These are phyloP conservation scores for Austroboletus festivus DNA, from an alignment of 768 basidiomycete genomes.

Conservation along the genomic window DNA sequence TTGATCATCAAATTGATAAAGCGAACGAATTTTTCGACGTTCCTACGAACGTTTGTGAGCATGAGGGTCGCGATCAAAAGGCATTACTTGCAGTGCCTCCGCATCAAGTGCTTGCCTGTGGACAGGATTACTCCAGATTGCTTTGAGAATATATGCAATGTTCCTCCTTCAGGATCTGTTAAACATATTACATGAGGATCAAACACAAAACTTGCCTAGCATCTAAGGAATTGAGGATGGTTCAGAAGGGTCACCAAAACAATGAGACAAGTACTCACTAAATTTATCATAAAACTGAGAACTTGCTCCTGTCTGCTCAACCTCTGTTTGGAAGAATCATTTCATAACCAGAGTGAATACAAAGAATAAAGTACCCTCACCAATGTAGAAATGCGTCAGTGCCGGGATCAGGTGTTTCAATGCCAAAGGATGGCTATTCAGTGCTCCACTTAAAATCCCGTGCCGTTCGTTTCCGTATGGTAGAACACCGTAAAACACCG, in stretches of 20 bases:
- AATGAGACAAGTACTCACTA: slow-evolving; percentile 49
- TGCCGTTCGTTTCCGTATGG: slow-evolving; percentile 60
- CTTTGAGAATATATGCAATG: slow-evolving; percentile 83
- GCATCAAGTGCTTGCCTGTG: slow-evolving; percentile 84
- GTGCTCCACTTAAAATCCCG: slow-evolving; percentile 75
- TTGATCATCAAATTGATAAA: slow-evolving; percentile 99
- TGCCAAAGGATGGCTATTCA: slow-evolving; percentile 83
- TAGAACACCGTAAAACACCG: slow-evolving; percentile 70
- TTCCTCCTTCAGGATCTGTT: slow-evolving; percentile 57
- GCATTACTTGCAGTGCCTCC: slow-evolving; percentile 63
- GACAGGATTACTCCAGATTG: slow-evolving; percentile 86
- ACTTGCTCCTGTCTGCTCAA: slow-evolving; percentile 95
- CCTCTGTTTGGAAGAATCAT: slow-evolving; percentile 53
- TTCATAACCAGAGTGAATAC: background rate
- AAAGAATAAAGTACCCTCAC: slow-evolving; percentile 39
- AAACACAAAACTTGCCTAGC: slow-evolving; percentile 40
- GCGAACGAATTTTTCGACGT: slow-evolving; percentile 89
- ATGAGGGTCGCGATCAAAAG: background rate
- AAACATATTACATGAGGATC: slow-evolving; percentile 1
- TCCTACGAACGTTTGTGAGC: slow-evolving; percentile 40
- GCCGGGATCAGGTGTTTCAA: slow-evolving; percentile 87
- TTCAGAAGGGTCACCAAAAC: slow-evolving; percentile 5
- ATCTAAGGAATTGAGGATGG: slow-evolving; percentile 35
- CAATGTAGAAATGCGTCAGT: slow-evolving; percentile 92
- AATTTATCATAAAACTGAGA: slow-evolving; percentile 99